These are phyloP conservation scores for Solanum boliviense DNA, from an alignment of 257 asterid genomes.

Conservation along the genomic window DNA sequence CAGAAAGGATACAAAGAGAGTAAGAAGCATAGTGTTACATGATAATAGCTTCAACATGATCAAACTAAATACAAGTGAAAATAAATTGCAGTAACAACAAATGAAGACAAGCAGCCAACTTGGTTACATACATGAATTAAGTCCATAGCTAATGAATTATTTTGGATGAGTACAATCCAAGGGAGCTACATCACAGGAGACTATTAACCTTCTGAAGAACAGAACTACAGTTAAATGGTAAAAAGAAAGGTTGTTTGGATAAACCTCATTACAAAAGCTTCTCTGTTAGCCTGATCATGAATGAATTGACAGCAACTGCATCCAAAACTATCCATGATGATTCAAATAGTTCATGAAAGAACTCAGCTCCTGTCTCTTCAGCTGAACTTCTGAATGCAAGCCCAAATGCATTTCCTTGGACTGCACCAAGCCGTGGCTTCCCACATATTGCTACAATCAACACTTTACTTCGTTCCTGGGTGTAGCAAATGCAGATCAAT, in stretches of 20 bases:
- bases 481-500: slow-evolving; percentile 74
- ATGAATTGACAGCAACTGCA: slow-evolving; percentile 68
- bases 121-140: not conserved
- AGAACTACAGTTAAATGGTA: slow-evolving; percentile 16
- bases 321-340: slow-evolving; percentile 95
- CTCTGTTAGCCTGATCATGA: slow-evolving; percentile 90
- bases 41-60: not conserved
- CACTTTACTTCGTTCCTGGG: slow-evolving; percentile 46
- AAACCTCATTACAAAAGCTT: slow-evolving; percentile 46
- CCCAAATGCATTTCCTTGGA: slow-evolving; percentile 91
- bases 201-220: slow-evolving; percentile 13
- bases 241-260: slow-evolving; percentile 3
- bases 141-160: not conserved
- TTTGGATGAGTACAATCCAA: not conserved
- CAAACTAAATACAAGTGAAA: not conserved
- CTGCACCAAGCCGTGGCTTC: slow-evolving; percentile 89
- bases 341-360: slow-evolving; percentile 92
- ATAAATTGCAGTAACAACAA: not conserved
- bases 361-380: slow-evolving; percentile 86
- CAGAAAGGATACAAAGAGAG: not conserved
- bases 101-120: not conserved
- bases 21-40: not conserved
- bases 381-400: slow-evolving; percentile 87
- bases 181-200: slow-evolving; percentile 5
- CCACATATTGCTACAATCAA: slow-evolving; percentile 90